Conservation (phyloP, 768 basidiomycete species). For the Lentinus brumalis region DNA sequence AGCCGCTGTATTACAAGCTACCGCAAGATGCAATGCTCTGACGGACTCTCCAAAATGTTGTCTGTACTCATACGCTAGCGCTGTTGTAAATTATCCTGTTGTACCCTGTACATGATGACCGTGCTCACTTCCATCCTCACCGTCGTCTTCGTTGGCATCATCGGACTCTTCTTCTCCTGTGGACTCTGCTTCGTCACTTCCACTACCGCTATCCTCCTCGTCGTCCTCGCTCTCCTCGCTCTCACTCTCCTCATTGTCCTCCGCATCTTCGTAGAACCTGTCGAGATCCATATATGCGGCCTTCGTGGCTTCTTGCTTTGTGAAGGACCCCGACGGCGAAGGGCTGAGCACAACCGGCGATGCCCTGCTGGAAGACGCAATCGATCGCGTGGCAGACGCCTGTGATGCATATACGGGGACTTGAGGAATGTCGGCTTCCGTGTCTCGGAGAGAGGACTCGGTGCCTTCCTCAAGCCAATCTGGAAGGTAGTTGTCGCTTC, state of each 20-base stretch:
- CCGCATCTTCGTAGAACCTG: slow-evolving; percentile 65
- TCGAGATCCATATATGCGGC: slow-evolving; percentile 64
- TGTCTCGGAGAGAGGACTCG: slow-evolving; percentile 73
- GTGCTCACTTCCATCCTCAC: slow-evolving; percentile 31
- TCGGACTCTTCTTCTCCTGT: slow-evolving; percentile 15
- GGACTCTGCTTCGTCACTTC: slow-evolving; percentile 2
- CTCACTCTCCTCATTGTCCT: slow-evolving; percentile 33
- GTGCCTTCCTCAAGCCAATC: slow-evolving; percentile 91
- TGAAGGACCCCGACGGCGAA: slow-evolving; percentile 46
- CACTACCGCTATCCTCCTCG: slow-evolving; percentile 16
- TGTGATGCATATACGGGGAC: slow-evolving; percentile 39
- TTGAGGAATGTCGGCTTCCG: slow-evolving; percentile 51
- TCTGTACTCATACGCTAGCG: slow-evolving; percentile 10
- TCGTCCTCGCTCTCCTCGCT: slow-evolving; percentile 39
- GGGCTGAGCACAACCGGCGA: slow-evolving; percentile 63
- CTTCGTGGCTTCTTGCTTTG: slow-evolving; percentile 39
- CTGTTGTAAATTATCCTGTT: slow-evolving; percentile 20
- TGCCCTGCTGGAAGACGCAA: slow-evolving; percentile 31
- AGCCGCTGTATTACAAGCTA: slow-evolving; percentile 45
- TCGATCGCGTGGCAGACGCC: slow-evolving; percentile 37
- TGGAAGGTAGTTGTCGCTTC: slow-evolving; percentile 58
- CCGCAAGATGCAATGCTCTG: slow-evolving; percentile 38
- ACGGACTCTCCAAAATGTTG: neutral
- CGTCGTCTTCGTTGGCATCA: slow-evolving; percentile 32
- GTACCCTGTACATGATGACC: slow-evolving; percentile 23